Evolutionary conservation across 179 eudicot genomes (phyloP).

Genomic region (Patellifolia procumbens): DNA sequence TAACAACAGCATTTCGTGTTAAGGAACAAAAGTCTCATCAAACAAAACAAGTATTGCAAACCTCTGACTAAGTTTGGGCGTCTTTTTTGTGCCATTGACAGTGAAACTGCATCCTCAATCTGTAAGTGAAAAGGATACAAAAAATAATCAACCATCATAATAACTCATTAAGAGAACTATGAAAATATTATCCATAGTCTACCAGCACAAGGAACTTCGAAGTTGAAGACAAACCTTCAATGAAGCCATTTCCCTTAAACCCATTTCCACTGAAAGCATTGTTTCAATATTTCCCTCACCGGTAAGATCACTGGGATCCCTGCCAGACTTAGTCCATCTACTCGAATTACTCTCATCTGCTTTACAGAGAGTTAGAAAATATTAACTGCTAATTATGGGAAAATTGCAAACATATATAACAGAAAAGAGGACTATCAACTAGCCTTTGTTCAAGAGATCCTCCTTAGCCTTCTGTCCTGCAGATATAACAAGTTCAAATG

Average conservation of each 20-base stretch:
- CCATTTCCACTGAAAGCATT: slow-evolving; percentile 98
- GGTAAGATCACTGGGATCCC: slow-evolving; percentile 70
- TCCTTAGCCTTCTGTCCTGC: slow-evolving; percentile 98
- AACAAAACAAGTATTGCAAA: slow-evolving; percentile 18
- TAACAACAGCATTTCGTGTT: background rate
- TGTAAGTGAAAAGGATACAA: slow-evolving; percentile 31
- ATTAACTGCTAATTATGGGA: background rate
- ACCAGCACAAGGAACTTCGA: background rate
- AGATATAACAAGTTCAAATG: slow-evolving; percentile 93
- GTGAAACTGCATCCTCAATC: slow-evolving; percentile 95
- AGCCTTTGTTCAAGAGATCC: slow-evolving; percentile 49
- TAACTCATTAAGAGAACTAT: background rate
- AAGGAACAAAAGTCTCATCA: background rate
- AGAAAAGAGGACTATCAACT: slow-evolving; percentile 26
- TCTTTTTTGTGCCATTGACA: slow-evolving; percentile 71
- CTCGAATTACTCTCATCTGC: slow-evolving; percentile 58
- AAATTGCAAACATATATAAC: slow-evolving; percentile 30
- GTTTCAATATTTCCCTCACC: slow-evolving; percentile 96
- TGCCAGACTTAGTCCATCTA: slow-evolving; percentile 50
- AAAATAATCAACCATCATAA: background rate
- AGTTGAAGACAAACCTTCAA: slow-evolving; percentile 57
- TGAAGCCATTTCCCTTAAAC: slow-evolving; percentile 87
- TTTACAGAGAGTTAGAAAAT: slow-evolving; percentile 26
- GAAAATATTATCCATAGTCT: background rate
- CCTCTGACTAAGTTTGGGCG: slow-evolving; percentile 70